Conservation (phyloP, 2,329 filamentous ascomycete species). For the Ophiostoma sp. region DNA sequence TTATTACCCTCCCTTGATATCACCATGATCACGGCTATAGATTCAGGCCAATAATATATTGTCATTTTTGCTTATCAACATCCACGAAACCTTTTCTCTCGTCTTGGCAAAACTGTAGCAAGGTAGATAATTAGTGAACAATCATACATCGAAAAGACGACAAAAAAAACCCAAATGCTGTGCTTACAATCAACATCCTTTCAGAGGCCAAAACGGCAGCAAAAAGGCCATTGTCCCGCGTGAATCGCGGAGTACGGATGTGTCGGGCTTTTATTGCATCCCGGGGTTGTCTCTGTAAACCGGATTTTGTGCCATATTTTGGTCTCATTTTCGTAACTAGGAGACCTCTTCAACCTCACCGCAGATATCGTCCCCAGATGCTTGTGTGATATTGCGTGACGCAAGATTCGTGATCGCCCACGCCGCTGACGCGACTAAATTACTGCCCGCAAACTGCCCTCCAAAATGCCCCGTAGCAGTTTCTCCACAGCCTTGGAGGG, state of each 20-base stretch:
- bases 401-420: conserved; percentile 20
- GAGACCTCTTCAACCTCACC: background rate
- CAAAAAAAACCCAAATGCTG: background rate
- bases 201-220: background rate
- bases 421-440: conserved; percentile 21
- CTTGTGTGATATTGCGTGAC: conserved; percentile 24
- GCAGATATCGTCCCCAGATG: background rate
- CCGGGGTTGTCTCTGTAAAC: background rate
- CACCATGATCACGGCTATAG: background rate
- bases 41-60: background rate
- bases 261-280: background rate
- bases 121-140: background rate
- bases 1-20: background rate
- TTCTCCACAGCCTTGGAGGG: background rate
- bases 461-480: background rate
- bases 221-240: background rate
- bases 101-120: background rate
- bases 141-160: background rate
- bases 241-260: conserved; percentile 13
- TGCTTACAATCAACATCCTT: background rate
- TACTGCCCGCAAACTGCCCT: background rate
- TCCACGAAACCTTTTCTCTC: background rate
- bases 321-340: background rate
- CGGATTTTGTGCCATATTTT: background rate
- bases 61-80: background rate